phyloP scores from a whole-genome alignment of 352 stramenopile species.

The Thalassiosira mediterranea region DNA sequence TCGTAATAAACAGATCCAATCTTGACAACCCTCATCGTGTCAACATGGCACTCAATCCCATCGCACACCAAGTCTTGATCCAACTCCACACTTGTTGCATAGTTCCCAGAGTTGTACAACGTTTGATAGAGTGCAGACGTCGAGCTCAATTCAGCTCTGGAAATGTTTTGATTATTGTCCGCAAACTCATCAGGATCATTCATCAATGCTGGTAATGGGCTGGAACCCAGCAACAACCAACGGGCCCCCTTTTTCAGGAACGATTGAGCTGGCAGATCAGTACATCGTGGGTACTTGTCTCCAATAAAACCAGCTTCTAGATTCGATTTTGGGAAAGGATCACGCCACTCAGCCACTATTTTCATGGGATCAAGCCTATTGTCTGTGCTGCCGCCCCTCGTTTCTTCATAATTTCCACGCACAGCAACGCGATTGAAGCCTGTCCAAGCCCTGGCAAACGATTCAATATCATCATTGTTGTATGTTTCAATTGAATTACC shows the following conservation, averaged over 20 bases:
- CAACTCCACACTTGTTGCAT: slow-evolving; percentile 55
- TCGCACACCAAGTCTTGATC: slow-evolving; percentile 41
- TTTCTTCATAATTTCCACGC: slow-evolving; percentile 5
- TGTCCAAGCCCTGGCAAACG: slow-evolving; percentile 78
- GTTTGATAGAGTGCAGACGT: slow-evolving; percentile 1
- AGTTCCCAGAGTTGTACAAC: slow-evolving; percentile 51
- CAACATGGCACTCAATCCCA: slow-evolving; percentile 65
- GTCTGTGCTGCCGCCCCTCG: slow-evolving; percentile 27
- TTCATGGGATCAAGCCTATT: slow-evolving; percentile 77
- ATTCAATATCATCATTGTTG: slow-evolving; percentile 79
- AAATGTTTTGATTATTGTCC: slow-evolving; percentile 1
- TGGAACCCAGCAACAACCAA: slow-evolving; percentile 55
- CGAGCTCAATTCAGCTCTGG: not conserved
- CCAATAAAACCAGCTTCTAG: slow-evolving; percentile 71
- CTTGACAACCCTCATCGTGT: slow-evolving; percentile 69
- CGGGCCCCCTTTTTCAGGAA: slow-evolving; percentile 61
- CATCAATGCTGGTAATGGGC: slow-evolving; percentile 47
- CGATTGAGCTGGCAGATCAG: slow-evolving; percentile 53
- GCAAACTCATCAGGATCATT: slow-evolving; percentile 47
- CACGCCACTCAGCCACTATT: slow-evolving; percentile 63
- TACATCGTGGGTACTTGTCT: slow-evolving; percentile 40
- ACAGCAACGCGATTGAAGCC: not conserved
- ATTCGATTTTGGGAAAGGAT: slow-evolving; percentile 76
- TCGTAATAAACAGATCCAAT: slow-evolving; percentile 75
- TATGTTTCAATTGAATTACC: slow-evolving; percentile 60